These are phyloP conservation scores for Paramicrosporidium saccamoebae DNA, from an alignment of 371 early-diverging fungal species.

Conservation along the genomic window DNA sequence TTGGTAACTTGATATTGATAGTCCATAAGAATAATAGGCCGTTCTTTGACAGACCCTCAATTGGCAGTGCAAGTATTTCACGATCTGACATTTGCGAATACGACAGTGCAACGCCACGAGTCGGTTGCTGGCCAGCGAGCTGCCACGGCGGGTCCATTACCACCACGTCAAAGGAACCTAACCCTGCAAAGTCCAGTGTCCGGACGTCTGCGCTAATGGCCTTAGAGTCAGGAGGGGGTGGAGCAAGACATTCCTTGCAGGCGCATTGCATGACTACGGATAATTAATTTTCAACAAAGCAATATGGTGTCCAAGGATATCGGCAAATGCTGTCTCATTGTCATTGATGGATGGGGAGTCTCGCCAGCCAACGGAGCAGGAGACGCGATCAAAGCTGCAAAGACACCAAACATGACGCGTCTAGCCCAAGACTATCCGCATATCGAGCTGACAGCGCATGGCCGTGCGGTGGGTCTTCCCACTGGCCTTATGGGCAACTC, in stretches of 20 bases:
- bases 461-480: constrained; percentile 85
- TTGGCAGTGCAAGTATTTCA: constrained; percentile 60
- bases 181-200: no score
- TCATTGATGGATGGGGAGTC: constrained; percentile 89
- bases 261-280: no score
- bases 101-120: constrained; percentile 68
- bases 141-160: constrained; percentile 88
- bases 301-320: constrained; percentile 10
- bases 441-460: constrained; percentile 66
- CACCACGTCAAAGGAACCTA: constrained; percentile 75
- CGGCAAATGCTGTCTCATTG: constrained; percentile 31
- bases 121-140: constrained; percentile 69
- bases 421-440: constrained; percentile 33
- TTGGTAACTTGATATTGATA: constrained; percentile 73
- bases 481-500: constrained; percentile 98
- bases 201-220: no score
- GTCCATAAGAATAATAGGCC: constrained; percentile 86
- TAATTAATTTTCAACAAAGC: neutral
- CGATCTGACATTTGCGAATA: constrained; percentile 75
- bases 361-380: constrained; percentile 28
- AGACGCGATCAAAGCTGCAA: constrained; percentile 69
- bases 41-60: constrained; percentile 35
- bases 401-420: constrained; percentile 71
- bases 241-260: no score
- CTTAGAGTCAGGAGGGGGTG: no score